Evolutionary conservation across 352 stramenopile genomes (phyloP).

Genomic region (Globisporangium cylindrosporum): DNA sequence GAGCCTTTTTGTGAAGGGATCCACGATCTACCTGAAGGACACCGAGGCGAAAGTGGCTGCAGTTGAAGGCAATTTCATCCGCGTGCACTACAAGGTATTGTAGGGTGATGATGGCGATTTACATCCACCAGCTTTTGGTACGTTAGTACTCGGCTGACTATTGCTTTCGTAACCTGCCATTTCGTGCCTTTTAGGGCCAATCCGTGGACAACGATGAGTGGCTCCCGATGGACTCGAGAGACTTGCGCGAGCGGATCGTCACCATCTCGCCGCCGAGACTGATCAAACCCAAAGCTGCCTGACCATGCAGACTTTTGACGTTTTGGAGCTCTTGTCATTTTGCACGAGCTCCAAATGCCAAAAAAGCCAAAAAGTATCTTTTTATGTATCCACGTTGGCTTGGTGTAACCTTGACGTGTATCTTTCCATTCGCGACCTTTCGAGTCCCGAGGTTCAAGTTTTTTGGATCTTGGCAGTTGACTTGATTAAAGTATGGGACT

Average conservation of each 20-base stretch:
- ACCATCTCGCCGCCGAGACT: slow-evolving; percentile 25
- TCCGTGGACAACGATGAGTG: slow-evolving; percentile 70
- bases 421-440: background rate
- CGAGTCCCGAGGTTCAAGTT: no score
- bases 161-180: background rate
- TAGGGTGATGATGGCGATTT: background rate
- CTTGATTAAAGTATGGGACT: no score
- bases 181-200: slow-evolving; percentile 35
- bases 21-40: slow-evolving; percentile 63
- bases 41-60: slow-evolving; percentile 63
- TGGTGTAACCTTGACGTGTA: background rate
- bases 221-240: slow-evolving; percentile 46
- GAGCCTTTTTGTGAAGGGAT: slow-evolving; percentile 51
- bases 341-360: no score
- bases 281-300: slow-evolving; percentile 21
- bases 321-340: no score
- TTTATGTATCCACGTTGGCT: background rate
- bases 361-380: background rate
- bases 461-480: no score
- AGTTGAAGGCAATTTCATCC: slow-evolving; percentile 71
- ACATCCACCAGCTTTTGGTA: background rate
- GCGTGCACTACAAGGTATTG: slow-evolving; percentile 74
- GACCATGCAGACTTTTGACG: background rate
- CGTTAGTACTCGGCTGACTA: no score
- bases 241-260: slow-evolving; percentile 46